A percentile compares a stretch with the other conserved stretches of the same genome.
Conservation (phyloP, 2,329 filamentous ascomycete genomes). For the Penicillium expansum region DNA sequence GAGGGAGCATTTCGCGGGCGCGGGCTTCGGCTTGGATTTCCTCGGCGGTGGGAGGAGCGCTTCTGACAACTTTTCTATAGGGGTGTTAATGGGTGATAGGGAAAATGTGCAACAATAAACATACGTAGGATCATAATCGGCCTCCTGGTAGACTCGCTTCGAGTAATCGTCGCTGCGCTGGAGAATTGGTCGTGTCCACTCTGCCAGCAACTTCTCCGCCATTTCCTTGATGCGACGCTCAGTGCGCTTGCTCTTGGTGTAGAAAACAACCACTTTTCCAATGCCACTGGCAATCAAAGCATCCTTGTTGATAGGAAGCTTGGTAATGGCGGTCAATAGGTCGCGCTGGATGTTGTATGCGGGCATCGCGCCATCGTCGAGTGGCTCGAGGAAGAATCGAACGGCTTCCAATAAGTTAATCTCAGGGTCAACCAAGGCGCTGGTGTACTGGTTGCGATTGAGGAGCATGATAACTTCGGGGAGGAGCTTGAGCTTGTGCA, state of each 20-base stretch:
- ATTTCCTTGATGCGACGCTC: slow-evolving; percentile 88
- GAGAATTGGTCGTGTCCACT: slow-evolving; percentile 93
- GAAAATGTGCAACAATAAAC: slow-evolving; percentile 18
- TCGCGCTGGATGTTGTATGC: slow-evolving; percentile 98
- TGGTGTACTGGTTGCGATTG: slow-evolving; percentile 78
- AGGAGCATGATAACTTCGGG: slow-evolving; percentile 85
- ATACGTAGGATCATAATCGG: slow-evolving; percentile 58
- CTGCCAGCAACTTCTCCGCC: slow-evolving; percentile 85
- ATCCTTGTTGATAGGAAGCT: slow-evolving; percentile 87
- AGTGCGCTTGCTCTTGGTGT: slow-evolving; percentile 89
- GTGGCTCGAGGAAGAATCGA: slow-evolving; percentile 93
- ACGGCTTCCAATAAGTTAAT: slow-evolving; percentile 93
- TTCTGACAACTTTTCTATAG: slow-evolving; percentile 38
- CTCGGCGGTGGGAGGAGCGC: slow-evolving; percentile 33
- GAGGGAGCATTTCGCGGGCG: slow-evolving; percentile 52
- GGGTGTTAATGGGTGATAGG: slow-evolving; percentile 13
- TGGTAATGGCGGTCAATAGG: slow-evolving; percentile 75
- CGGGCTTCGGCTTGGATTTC: slow-evolving; percentile 50
- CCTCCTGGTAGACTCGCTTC: slow-evolving; percentile 65
- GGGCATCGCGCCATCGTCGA: slow-evolving; percentile 89
- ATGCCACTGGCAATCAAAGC: slow-evolving; percentile 85
- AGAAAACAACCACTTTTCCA: slow-evolving; percentile 94
- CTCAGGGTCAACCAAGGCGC: slow-evolving; percentile 86
- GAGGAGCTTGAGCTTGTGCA: slow-evolving; percentile 90
- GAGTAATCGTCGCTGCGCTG: slow-evolving; percentile 94